Base-by-base conservation (phyloP, 1,284 basidiomycete species). In the Takashimella koratensis region DNA sequence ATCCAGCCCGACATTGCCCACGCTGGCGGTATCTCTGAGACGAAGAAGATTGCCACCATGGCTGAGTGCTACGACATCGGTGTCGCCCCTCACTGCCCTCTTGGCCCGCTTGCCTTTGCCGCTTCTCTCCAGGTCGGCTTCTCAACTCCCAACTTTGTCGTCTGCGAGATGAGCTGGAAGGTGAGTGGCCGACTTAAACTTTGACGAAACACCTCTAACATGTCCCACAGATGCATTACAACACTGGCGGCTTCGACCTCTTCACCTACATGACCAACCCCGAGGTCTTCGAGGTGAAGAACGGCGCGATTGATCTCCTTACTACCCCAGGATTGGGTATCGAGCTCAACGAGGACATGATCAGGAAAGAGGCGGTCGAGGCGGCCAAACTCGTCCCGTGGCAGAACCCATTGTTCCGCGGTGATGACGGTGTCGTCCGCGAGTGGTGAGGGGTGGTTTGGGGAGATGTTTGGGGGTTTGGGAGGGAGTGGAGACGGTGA, bases 1-100 rank as follows among this genome's bases (percentile, higher is more conserved):
- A 83, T 83, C 3, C 86, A 88, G 66, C 86, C 86, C n/a, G 86
- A 88, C 67, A 83, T 85, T 56, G 71, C 76, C 2, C 76, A 78
- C 50, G 69, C 76, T 5, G 77, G 77, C 24, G 86, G 86, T n/a
- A 88, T 89, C 65, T 84, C 83, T 52, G 86, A 89, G 68, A 78
- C 86, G 10, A 79, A 82, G 53, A 81, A 83, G 52, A 86, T 89
- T 43, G 85, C 86, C 4, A 79, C 79, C 27, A 79, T 88, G 72
- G 83, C 84, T 1, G 86, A 88, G 75, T 60, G 49, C 1, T 77
- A 77, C 54, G 77, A 77, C 52, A 72, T 77, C 46, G 77, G 74
- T 20, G 69, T 78, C 27, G 76, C 76, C 3, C 77, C 77, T 20
- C 77, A 78, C 52, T 78, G 77, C 59, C 76, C 75, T 13, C 63